Evolutionary conservation across 352 stramenopile genomes (phyloP).

Genomic region (Pythium sp.): DNA sequence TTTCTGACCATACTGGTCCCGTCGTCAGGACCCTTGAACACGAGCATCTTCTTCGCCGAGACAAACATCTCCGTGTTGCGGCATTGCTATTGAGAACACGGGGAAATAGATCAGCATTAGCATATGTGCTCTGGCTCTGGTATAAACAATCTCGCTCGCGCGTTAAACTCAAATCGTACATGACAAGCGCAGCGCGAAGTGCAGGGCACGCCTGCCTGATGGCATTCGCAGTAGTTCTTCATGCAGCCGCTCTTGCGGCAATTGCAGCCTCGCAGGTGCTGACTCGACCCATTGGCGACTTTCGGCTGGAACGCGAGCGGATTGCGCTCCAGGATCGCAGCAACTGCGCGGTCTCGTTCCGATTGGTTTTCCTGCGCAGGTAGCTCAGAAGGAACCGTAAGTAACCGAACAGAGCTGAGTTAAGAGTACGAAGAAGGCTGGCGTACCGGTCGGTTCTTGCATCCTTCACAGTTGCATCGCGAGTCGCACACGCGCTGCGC

Average conservation of each 20-base stretch:
- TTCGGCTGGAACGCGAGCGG: constrained; percentile 95
- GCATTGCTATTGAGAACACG: constrained; percentile 32
- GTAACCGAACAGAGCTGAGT: too few relatives aligned
- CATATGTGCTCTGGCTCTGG: not conserved
- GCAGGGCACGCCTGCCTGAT: constrained; percentile 87
- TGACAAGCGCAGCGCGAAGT: constrained; percentile 82
- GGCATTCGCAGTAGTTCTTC: constrained; percentile 98
- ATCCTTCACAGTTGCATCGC: constrained; percentile 80
- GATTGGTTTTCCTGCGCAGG: constrained; percentile 34
- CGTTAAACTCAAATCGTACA: constrained; percentile 20
- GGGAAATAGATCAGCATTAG: not conserved
- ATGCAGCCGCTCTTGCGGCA: constrained; percentile 95
- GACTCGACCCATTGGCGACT: constrained; percentile 72
- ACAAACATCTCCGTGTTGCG: constrained; percentile 68
- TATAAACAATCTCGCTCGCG: not conserved
- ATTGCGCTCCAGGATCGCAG: constrained; percentile 90
- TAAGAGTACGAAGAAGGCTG: too few relatives aligned
- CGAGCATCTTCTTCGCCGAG: constrained; percentile 69
- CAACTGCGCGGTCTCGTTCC: constrained; percentile 79
- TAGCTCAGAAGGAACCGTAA: too few relatives aligned
- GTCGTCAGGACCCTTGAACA: constrained; percentile 30
- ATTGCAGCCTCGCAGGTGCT: constrained; percentile 94
- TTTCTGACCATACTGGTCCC: not conserved
- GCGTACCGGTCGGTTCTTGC: constrained; percentile 58
- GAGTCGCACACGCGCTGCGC: constrained; percentile 65